phyloP scores from a whole-genome alignment of 2,329 filamentous ascomycete genomes.

The Fusarium abutilonis region DNA sequence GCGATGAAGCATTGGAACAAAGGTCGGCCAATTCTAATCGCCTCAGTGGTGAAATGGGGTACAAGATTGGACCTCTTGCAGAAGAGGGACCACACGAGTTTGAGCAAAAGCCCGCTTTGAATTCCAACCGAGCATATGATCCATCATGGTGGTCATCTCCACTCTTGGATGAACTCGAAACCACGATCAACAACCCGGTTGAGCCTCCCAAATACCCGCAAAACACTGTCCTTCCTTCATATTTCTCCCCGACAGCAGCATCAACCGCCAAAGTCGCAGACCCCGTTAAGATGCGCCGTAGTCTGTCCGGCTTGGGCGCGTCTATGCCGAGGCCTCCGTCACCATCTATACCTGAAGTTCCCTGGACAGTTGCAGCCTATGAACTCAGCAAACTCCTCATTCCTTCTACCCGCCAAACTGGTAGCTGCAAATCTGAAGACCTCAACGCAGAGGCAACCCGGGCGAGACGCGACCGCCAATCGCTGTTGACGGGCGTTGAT shows the following conservation, averaged over 20 bases:
- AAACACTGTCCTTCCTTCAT: conserved; percentile 71
- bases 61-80: conserved; percentile 57
- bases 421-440: conserved; percentile 81
- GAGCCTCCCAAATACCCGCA: conserved; percentile 64
- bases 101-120: conserved; percentile 22
- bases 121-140: conserved; percentile 64
- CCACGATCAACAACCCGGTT: conserved; percentile 61
- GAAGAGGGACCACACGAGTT: conserved; percentile 41
- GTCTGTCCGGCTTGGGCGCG: conserved; percentile 63
- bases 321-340: conserved; percentile 59
- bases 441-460: conserved; percentile 75
- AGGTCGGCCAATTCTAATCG: conserved; percentile 51
- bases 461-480: conserved; percentile 71
- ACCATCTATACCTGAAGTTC: conserved; percentile 80
- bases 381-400: conserved; percentile 86
- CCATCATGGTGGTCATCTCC: conserved; percentile 75
- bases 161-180: conserved; percentile 76
- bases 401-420: conserved; percentile 76
- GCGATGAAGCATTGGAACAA: conserved; percentile 58
- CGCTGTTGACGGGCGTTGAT: conserved; percentile 52
- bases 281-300: conserved; percentile 71
- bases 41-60: conserved; percentile 68
- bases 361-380: conserved; percentile 85
- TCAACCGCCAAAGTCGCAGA: conserved; percentile 83
- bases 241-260: conserved; percentile 87